These are phyloP conservation scores for Escallonia herrerae DNA, from an alignment of 129 eudicot species.

Conservation along the genomic window DNA sequence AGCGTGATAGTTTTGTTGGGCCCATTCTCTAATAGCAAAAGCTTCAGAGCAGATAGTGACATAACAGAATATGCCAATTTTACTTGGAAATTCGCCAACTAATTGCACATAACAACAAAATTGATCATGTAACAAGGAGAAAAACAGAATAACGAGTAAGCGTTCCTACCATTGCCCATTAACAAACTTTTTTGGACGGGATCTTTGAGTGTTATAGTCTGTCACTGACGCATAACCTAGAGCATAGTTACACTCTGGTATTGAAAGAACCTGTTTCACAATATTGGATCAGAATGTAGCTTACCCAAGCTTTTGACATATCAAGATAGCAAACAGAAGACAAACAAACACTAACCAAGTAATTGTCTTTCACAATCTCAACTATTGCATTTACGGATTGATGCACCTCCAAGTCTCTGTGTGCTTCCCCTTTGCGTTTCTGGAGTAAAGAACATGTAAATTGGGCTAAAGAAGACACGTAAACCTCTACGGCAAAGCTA, in stretches of 20 bases:
- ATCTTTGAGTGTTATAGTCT: conserved; percentile 84
- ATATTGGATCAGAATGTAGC: conserved; percentile 1
- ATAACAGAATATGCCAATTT: too few species aligned
- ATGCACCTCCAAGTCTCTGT: conserved; percentile 65
- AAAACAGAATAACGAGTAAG: neutral
- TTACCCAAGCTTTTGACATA: neutral
- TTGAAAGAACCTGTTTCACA: conserved; percentile 65
- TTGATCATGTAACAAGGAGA: neutral
- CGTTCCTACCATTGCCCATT: conserved; percentile 56
- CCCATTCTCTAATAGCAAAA: too few species aligned
- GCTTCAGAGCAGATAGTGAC: too few species aligned
- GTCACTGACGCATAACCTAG: conserved; percentile 76
- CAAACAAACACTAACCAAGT: conserved; percentile 44
- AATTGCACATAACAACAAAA: too few species aligned
- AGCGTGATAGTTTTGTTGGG: too few species aligned
- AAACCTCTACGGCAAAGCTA: neutral
- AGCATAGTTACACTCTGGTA: conserved; percentile 47
- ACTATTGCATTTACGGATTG: conserved; percentile 68
- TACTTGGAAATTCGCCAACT: too few species aligned
- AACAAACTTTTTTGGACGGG: conserved; percentile 43
- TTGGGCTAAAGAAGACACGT: neutral
- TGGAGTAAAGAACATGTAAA: conserved; percentile 22
- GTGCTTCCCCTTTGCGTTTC: conserved; percentile 72
- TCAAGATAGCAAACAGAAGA: neutral
- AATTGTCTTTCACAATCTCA: conserved; percentile 80